Evolutionary conservation across 306 rosid genomes (phyloP).

Genomic region (Ormosia semicastrata): DNA sequence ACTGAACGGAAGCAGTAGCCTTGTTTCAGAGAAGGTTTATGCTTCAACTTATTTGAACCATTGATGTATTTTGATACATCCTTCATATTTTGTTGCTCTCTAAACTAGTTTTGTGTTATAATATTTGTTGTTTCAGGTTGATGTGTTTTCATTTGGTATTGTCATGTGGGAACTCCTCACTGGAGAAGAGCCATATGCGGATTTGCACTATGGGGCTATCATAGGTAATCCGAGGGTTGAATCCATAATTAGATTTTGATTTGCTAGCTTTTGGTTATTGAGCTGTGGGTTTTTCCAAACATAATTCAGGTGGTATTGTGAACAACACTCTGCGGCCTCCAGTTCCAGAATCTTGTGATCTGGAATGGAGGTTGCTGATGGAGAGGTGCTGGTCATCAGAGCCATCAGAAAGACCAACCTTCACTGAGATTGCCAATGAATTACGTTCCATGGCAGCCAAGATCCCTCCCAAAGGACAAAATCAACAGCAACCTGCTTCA

Average conservation of each 20-base stretch:
- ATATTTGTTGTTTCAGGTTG: conserved; percentile 57
- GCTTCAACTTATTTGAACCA: not conserved
- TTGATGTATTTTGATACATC: not conserved
- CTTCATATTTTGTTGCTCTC: conserved; percentile 2
- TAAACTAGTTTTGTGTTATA: not conserved
- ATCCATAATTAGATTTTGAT: not conserved
- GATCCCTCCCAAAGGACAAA: conserved; percentile 67
- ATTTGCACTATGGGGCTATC: conserved; percentile 89
- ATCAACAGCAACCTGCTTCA: conserved; percentile 49
- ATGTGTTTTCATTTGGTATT: conserved; percentile 83
- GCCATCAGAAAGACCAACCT: conserved; percentile 80
- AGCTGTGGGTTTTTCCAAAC: conserved; percentile 16
- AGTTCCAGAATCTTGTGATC: conserved; percentile 68
- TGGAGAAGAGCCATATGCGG: conserved; percentile 91
- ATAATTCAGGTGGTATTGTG: conserved; percentile 80
- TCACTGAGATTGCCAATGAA: conserved; percentile 69
- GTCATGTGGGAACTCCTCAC: conserved; percentile 96
- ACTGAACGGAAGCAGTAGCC: conserved; percentile 89
- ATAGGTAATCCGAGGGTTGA: conserved; percentile 55
- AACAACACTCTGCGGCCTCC: conserved; percentile 87
- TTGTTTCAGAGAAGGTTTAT: conserved; percentile 87
- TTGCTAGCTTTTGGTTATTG: conserved; percentile 6
- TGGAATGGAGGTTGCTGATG: conserved; percentile 78
- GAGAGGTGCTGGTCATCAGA: conserved; percentile 90
- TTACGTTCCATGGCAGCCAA: conserved; percentile 72